phyloP scores from a whole-genome alignment of 768 basidiomycete genomes.

The Tricholoma bakamatsutake region DNA sequence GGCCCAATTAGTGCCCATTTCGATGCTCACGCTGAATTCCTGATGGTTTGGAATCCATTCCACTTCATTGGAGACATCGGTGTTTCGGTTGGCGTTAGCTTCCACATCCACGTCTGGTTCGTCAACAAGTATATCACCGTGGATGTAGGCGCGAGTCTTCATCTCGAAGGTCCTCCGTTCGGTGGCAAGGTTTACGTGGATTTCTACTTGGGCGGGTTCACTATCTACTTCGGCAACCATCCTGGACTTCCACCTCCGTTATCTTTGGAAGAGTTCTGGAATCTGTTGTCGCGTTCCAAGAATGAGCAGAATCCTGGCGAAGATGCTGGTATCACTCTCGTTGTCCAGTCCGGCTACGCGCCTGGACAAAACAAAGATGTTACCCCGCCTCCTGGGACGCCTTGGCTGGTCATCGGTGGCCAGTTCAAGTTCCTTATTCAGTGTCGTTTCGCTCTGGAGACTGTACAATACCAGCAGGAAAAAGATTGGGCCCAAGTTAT shows the following conservation, averaged over 20 bases:
- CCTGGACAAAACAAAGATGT: neutral
- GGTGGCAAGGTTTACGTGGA: neutral
- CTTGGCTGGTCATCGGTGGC: neutral
- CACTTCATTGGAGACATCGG: constrained; percentile 2
- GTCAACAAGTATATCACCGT: neutral
- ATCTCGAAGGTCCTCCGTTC: constrained; percentile 2
- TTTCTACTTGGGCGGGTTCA: neutral
- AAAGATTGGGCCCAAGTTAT: no score
- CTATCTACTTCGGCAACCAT: neutral
- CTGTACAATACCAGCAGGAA: no score
- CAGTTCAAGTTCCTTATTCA: neutral
- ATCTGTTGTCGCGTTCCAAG: neutral
- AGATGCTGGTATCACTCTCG: neutral
- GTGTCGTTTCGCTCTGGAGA: neutral
- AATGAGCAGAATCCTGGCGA: neutral
- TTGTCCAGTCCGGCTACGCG: neutral
- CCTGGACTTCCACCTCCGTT: neutral
- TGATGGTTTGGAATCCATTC: constrained; percentile 3
- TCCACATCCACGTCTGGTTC: neutral
- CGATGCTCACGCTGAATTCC: constrained; percentile 1
- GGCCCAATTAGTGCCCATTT: neutral
- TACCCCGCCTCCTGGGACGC: neutral
- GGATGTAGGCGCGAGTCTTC: neutral
- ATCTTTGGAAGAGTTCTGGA: neutral
- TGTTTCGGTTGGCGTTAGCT: neutral